Percentiles rank a stretch among this genome's conserved stretches.
Evolutionary conservation across 148 eudicot species (phyloP).

Genomic region (Linanthus parryae): DNA sequence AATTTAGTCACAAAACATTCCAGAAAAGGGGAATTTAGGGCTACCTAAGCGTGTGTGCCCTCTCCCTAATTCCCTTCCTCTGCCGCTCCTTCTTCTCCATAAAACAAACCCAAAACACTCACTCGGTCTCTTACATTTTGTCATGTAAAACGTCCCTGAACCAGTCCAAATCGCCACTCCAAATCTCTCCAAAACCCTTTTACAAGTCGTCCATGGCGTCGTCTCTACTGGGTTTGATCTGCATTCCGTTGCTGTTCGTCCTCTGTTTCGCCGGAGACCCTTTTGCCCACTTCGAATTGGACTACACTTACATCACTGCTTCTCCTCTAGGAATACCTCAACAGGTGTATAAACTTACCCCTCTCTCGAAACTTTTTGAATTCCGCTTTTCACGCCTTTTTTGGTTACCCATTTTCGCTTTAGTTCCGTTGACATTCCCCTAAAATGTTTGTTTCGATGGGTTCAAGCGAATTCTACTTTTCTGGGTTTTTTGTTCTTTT

Average conservation of each 20-base stretch:
- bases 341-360: too few species aligned
- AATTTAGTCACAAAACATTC: too few species aligned
- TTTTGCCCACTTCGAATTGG: constrained; percentile 47
- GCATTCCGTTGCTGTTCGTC: constrained; percentile 36
- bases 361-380: not conserved
- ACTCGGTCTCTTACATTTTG: too few species aligned
- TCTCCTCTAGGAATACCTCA: constrained; percentile 76
- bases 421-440: not conserved
- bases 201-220: constrained; percentile 6
- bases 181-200: not conserved
- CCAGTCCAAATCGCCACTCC: too few species aligned
- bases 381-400: not conserved
- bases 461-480: not conserved
- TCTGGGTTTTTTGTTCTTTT: not conserved
- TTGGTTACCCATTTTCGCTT: not conserved
- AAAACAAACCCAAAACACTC: too few species aligned
- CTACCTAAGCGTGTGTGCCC: not conserved
- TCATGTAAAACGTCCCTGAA: too few species aligned
- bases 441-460: constrained; percentile 2
- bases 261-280: constrained; percentile 75
- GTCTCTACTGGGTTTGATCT: constrained; percentile 6
- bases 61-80: not conserved
- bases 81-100: not conserved
- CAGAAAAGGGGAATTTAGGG: too few species aligned
- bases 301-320: constrained; percentile 84